phyloP scores from a whole-genome alignment of 257 asterid species.

The Solanum rostratum region DNA sequence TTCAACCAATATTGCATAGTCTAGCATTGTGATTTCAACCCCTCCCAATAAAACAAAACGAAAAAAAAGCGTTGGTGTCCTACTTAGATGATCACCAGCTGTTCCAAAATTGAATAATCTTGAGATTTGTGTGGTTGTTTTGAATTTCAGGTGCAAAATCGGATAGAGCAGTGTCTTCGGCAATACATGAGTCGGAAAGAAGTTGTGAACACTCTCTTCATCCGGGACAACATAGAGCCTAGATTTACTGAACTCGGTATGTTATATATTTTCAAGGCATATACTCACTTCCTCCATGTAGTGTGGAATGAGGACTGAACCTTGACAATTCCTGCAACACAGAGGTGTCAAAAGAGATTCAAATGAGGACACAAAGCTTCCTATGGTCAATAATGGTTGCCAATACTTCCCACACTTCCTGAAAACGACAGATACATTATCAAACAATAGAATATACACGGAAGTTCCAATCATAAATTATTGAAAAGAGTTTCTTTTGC shows the following conservation, averaged over 20 bases:
- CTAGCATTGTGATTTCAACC: not conserved
- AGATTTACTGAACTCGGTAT: conserved; percentile 64
- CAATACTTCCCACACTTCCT: not conserved
- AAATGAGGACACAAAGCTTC: not conserved
- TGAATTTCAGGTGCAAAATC: conserved; percentile 56
- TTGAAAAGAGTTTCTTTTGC: not conserved
- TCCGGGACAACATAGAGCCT: conserved; percentile 55
- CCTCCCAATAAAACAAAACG: not conserved
- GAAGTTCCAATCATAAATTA: not conserved
- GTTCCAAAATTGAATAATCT: not conserved
- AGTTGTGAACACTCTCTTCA: conserved; percentile 38
- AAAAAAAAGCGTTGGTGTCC: not conserved
- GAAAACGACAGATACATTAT: not conserved
- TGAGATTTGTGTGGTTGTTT: not conserved
- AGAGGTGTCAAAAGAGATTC: not conserved
- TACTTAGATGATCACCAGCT: not conserved
- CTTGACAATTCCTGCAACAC: not conserved
- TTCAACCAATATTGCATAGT: not conserved
- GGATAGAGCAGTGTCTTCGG: conserved; percentile 61
- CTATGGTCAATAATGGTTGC: not conserved
- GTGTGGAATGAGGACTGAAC: not conserved
- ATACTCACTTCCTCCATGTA: not conserved
- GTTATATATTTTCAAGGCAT: not conserved
- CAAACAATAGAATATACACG: not conserved
- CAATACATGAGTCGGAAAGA: conserved; percentile 76